These are phyloP conservation scores for Tremellales sp. DNA, from an alignment of 1,284 basidiomycete species.

Conservation along the genomic window DNA sequence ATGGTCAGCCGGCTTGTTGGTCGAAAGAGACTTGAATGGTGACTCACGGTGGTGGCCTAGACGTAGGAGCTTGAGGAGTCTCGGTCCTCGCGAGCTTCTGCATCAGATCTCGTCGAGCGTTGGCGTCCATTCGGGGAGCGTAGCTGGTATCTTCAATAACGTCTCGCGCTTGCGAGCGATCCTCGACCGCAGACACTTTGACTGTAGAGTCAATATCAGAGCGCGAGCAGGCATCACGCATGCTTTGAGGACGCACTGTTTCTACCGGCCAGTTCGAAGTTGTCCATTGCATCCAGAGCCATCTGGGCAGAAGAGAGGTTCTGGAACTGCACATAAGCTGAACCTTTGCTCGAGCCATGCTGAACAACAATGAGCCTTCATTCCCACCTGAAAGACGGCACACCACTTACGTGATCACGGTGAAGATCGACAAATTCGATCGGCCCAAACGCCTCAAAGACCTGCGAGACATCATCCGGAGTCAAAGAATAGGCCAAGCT, in stretches of 20 bases:
- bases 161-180: slow-evolving; percentile 53
- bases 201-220: slow-evolving; percentile 54
- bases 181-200: slow-evolving; percentile 84
- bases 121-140: slow-evolving; percentile 83
- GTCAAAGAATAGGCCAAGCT: slow-evolving; percentile 94
- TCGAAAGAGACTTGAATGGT: too few species aligned
- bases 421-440: slow-evolving; percentile 98
- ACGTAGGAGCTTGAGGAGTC: slow-evolving; percentile 10
- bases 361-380: slow-evolving; percentile 14
- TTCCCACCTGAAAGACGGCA: not conserved
- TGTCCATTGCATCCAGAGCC: slow-evolving; percentile 97
- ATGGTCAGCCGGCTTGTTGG: too few species aligned
- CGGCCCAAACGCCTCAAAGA: slow-evolving; percentile 97
- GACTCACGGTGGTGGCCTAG: slow-evolving; percentile 8
- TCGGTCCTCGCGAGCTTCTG: slow-evolving; percentile 86
- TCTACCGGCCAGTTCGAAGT: slow-evolving; percentile 91
- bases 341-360: slow-evolving; percentile 86
- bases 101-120: slow-evolving; percentile 95
- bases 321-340: slow-evolving; percentile 97
- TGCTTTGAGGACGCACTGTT: slow-evolving; percentile 57
- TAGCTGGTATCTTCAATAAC: slow-evolving; percentile 30
- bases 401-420: slow-evolving; percentile 56
- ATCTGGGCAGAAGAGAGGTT: slow-evolving; percentile 86
- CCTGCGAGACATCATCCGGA: slow-evolving; percentile 93
- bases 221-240: not conserved